Conservation (phyloP, 106 monocot genomes). For the Hemerocallis citrina region DNA sequence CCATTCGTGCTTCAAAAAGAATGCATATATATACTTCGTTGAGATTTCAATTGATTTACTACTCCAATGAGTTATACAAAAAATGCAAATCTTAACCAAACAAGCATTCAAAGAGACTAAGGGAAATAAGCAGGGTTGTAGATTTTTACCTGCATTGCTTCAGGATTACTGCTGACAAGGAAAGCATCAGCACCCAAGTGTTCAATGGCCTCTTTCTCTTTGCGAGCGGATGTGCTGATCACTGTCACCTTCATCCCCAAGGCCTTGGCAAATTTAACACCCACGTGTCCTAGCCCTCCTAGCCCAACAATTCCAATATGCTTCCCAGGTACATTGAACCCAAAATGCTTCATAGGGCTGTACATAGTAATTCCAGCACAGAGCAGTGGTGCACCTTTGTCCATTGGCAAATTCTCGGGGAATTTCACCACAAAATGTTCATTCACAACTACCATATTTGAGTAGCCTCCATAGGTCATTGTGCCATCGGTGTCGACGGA, state of each 20-base stretch:
- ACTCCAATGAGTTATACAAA: no score
- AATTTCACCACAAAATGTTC: slow-evolving; percentile 43
- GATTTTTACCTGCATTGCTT: slow-evolving; percentile 1
- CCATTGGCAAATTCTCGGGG: slow-evolving; percentile 53
- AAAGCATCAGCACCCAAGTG: slow-evolving; percentile 35
- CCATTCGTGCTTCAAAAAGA: no score
- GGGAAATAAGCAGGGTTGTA: not conserved
- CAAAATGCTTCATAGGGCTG: slow-evolving; percentile 57
- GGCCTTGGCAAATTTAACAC: slow-evolving; percentile 73
- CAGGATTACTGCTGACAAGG: not conserved
- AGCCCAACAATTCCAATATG: slow-evolving; percentile 68
- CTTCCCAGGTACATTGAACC: slow-evolving; percentile 41
- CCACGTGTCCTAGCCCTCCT: slow-evolving; percentile 77
- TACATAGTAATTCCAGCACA: slow-evolving; percentile 81
- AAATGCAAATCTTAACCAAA: no score
- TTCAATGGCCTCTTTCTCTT: slow-evolving; percentile 56
- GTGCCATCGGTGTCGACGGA: slow-evolving; percentile 36
- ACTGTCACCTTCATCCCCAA: slow-evolving; percentile 77
- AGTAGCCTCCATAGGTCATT: slow-evolving; percentile 53
- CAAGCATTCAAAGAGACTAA: not conserved
- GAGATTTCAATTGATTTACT: no score
- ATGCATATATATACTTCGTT: no score
- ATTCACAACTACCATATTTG: slow-evolving; percentile 45
- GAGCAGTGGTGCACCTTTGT: slow-evolving; percentile 61
- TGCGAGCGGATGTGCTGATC: slow-evolving; percentile 51